Evolutionary conservation across 2,329 filamentous ascomycete species (phyloP), one percentile per base, ranked within the genome.

Genomic region (Talaromyces sp.): DNA sequence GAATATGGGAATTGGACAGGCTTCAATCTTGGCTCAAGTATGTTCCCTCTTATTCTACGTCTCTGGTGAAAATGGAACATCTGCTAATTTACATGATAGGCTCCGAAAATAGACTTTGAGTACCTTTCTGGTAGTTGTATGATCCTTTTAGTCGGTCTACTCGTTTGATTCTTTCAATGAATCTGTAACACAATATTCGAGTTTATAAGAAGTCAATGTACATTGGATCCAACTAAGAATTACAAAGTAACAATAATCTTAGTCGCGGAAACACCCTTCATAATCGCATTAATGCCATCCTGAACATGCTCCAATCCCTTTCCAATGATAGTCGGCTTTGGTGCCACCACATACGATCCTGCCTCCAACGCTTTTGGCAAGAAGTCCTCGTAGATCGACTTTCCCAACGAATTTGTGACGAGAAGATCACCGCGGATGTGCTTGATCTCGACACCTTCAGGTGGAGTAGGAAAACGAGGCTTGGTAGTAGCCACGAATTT

Each of bases 271-370:
- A 82, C 76, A 35, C 78, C 78, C 7, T 80, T 79, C 54, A 74
- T 73, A 41, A 67, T 72, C 0, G 73, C 56, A 67, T 81, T 75
- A 35, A 83, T 62, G 1, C 73, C 81, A 3, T 72, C 75, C 67
- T 84, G 80, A 1, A 83, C 69, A 31, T 69, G 74, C 58, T 78
- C 78, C 9, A 83, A 67, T 2, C 81, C 81, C 7, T 76, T 73
- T 3, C 80, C 80, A 1, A 78, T 72, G 19, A 83, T 67, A 8
- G 73, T 45, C 1, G 80, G 74, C 45, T 78, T 73, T 0, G 82
- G 81, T 19, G 77, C 77, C 0, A 78, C 70, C 19, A 73, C 70
- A 63, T 77, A 81, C 3, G 70, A 72, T 3, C 78, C 79, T 0
- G 67, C 65, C 17, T 67, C 71, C 41, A 83, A 69, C 17, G 80